A percentile compares a stretch with the other conserved stretches of the same genome.
Conservation (phyloP, 495 filamentous ascomycete genomes). For the Aspergillus ellipticus region DNA sequence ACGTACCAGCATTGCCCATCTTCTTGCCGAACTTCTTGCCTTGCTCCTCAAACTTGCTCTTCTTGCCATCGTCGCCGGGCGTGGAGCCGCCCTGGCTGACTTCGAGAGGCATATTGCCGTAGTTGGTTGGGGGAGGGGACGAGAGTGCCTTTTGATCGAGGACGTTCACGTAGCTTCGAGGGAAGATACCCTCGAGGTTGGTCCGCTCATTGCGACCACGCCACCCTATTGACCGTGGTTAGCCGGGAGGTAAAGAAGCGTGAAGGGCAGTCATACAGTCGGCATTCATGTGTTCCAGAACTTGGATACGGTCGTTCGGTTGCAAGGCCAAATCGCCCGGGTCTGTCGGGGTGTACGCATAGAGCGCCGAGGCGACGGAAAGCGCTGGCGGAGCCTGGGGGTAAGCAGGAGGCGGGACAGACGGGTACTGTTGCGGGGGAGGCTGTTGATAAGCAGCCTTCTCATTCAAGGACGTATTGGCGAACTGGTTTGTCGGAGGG, state of each 20-base stretch:
- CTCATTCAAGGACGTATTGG: conserved; percentile 48
- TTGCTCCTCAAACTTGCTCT: conserved; percentile 48
- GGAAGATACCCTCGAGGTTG: conserved; percentile 85
- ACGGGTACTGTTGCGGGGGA: conserved; percentile 43
- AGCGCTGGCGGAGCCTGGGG: conserved; percentile 55
- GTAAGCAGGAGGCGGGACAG: conserved; percentile 49
- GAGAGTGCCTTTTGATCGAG: conserved; percentile 39
- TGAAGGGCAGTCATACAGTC: conserved; percentile 61
- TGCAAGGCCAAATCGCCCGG: conserved; percentile 73
- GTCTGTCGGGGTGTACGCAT: conserved; percentile 74
- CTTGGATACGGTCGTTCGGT: conserved; percentile 70
- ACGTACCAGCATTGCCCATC: conserved; percentile 53
- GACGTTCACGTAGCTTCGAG: conserved; percentile 76
- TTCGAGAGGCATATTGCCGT: conserved; percentile 52
- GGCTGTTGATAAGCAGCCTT: conserved; percentile 47
- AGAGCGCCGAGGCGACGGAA: conserved; percentile 73
- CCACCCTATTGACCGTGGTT: conserved; percentile 52
- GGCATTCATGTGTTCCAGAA: conserved; percentile 86
- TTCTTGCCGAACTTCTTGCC: conserved; percentile 59
- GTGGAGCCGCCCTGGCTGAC: conserved; percentile 44
- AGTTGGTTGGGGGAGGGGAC: conserved; percentile 37
- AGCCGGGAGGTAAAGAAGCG: conserved; percentile 8
- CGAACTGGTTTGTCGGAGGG: conserved; percentile 42
- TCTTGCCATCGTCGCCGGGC: conserved; percentile 23
- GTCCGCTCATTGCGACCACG: conserved; percentile 79